Conservation (phyloP, 768 basidiomycete species). For the Leccinum disarticulatum region DNA sequence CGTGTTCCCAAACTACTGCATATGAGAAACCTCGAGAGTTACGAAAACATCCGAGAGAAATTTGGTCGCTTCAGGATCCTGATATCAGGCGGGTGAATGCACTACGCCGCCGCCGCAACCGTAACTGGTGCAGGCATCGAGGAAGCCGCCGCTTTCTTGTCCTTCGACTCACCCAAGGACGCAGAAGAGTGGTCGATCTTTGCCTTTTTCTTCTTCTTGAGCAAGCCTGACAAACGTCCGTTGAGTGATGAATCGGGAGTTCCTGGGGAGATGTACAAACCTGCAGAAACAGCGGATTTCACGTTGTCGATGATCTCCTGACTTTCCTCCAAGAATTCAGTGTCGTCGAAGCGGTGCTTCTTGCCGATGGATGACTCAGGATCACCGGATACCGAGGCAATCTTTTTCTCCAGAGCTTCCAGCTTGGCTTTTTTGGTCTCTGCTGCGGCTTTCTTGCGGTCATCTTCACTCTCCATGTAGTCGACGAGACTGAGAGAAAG, state of each 20-base stretch:
- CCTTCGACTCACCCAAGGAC: constrained; percentile 6
- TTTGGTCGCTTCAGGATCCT: neutral
- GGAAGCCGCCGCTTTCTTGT: constrained; percentile 2
- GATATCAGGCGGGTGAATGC: neutral
- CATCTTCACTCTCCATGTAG: constrained; percentile 82
- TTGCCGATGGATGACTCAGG: constrained; percentile 58
- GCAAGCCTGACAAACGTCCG: constrained; percentile 49
- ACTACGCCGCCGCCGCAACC: constrained; percentile 20
- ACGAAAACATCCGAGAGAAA: neutral
- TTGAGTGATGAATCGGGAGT: constrained; percentile 7
- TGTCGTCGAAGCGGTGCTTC: constrained; percentile 91
- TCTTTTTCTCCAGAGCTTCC: constrained; percentile 78
- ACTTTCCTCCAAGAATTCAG: constrained; percentile 88
- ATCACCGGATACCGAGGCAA: constrained; percentile 42
- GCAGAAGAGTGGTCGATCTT: constrained; percentile 41
- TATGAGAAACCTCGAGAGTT: too few relatives aligned
- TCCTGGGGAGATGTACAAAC: constrained; percentile 39
- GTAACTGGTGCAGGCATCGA: constrained; percentile 4
- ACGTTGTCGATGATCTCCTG: constrained; percentile 89
- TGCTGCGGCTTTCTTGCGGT: constrained; percentile 72
- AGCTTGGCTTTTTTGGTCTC: constrained; percentile 82
- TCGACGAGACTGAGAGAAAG: constrained; percentile 61
- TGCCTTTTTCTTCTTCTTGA: constrained; percentile 76
- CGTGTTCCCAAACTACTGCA: too few relatives aligned
- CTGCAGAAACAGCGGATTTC: constrained; percentile 84